phyloP scores from a whole-genome alignment of 805 yeast species.

The Kluyveromyces lactis region DNA sequence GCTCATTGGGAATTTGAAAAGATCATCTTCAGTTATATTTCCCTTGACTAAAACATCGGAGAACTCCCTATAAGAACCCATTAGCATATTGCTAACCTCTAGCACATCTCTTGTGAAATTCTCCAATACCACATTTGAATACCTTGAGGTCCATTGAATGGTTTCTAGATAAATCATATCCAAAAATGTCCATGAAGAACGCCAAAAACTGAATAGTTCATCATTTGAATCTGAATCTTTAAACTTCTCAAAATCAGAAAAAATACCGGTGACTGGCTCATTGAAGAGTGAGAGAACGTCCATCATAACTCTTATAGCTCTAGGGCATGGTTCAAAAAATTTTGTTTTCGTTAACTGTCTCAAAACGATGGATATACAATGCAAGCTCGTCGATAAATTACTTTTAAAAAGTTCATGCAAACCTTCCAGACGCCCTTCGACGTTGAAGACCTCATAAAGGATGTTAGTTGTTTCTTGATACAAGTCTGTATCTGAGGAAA shows the following conservation, averaged over 20 bases:
- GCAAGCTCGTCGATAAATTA: constrained; percentile 38
- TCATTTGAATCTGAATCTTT: constrained; percentile 18
- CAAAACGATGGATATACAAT: constrained; percentile 41
- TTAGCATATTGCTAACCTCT: constrained; percentile 61
- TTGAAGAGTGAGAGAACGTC: constrained; percentile 58
- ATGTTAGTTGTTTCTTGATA: constrained; percentile 67
- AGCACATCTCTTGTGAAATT: constrained; percentile 84
- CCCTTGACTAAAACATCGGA: constrained; percentile 30
- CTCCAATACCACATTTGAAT: constrained; percentile 47
- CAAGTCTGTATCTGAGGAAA: constrained; percentile 49
- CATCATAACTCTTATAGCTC: constrained; percentile 64
- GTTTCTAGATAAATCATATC: constrained; percentile 61
- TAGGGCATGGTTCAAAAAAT: constrained; percentile 65
- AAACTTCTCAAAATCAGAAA: constrained; percentile 25
- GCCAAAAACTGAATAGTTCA: constrained; percentile 50
- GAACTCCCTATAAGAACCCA: constrained; percentile 57
- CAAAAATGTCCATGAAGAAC: constrained; percentile 60
- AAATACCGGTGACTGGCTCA: constrained; percentile 59
- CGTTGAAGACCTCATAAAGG: constrained; percentile 69
- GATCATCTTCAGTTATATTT: constrained; percentile 19
- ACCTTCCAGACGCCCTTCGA: constrained; percentile 71
- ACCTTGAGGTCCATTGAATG: constrained; percentile 63
- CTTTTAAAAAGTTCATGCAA: constrained; percentile 44
- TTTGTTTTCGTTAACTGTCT: constrained; percentile 37
- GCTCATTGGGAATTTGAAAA: constrained; percentile 49